phyloP scores from a whole-genome alignment of 2,329 filamentous ascomycete genomes.

The Dothideomycetes sp. region DNA sequence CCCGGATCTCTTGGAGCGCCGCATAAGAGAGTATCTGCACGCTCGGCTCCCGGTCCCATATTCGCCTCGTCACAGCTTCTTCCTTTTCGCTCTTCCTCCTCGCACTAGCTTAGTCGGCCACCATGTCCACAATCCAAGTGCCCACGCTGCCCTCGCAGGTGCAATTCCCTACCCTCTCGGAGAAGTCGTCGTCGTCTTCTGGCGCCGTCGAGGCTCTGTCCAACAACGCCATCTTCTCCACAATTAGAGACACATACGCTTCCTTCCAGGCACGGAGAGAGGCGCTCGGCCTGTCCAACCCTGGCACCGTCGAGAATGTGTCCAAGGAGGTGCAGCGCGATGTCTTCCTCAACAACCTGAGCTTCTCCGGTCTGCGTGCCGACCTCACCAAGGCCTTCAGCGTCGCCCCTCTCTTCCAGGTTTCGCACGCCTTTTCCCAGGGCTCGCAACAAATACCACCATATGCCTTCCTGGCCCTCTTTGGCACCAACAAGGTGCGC shows the following conservation, averaged over 20 bases:
- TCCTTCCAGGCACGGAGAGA: conserved; percentile 78
- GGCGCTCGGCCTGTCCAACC: conserved; percentile 80
- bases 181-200: conserved; percentile 7
- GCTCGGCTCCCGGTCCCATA: neutral
- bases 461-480: conserved; percentile 89
- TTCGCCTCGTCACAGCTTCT: neutral
- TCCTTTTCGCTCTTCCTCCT: neutral
- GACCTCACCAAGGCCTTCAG: conserved; percentile 96
- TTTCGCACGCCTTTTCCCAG: conserved; percentile 93
- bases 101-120: conserved; percentile 1
- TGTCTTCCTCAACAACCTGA: conserved; percentile 90
- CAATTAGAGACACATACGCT: conserved; percentile 55
- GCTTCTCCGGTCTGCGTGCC: conserved; percentile 91
- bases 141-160: conserved; percentile 4
- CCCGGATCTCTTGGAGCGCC: neutral
- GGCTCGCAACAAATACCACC: conserved; percentile 81
- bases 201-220: conserved; percentile 51
- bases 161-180: conserved; percentile 4
- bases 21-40: no score
- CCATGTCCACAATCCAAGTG: conserved; percentile 11
- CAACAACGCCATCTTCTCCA: conserved; percentile 59
- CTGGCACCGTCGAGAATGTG: conserved; percentile 82
- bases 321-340: conserved; percentile 89
- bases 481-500: conserved; percentile 76
- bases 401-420: conserved; percentile 86